phyloP scores from a whole-genome alignment of 805 yeast genomes.

The Saturnispora mendoncae region DNA sequence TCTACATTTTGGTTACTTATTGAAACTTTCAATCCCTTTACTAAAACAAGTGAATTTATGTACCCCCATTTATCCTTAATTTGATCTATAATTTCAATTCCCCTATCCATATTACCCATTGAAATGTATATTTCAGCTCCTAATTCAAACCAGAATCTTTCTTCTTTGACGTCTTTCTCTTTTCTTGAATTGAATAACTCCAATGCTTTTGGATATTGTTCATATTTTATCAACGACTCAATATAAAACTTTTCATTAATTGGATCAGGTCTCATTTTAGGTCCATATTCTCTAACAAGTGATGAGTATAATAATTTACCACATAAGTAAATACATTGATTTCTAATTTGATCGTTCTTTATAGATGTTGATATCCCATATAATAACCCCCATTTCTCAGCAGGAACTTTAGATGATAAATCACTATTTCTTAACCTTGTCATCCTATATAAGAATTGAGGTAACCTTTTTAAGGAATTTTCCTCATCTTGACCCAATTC shows the following conservation, averaged over 20 bases:
- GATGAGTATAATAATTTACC: slow-evolving; percentile 37
- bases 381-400: slow-evolving; percentile 30
- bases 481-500: slow-evolving; percentile 16
- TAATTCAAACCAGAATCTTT: slow-evolving; percentile 46
- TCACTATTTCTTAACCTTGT: slow-evolving; percentile 16
- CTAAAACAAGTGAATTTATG: slow-evolving; percentile 29
- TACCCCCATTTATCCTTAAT: slow-evolving; percentile 27
- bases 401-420: slow-evolving; percentile 20
- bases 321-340: slow-evolving; percentile 30
- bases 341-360: slow-evolving; percentile 26
- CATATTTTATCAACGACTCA: slow-evolving; percentile 32
- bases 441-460: slow-evolving; percentile 19
- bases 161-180: slow-evolving; percentile 28
- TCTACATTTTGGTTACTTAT: slow-evolving; percentile 20
- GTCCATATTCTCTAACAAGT: slow-evolving; percentile 22
- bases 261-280: slow-evolving; percentile 36
- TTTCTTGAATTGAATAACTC: slow-evolving; percentile 30
- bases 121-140: slow-evolving; percentile 36
- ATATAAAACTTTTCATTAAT: slow-evolving; percentile 44
- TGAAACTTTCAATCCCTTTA: slow-evolving; percentile 29
- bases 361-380: slow-evolving; percentile 36
- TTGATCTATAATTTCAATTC: slow-evolving; percentile 28
- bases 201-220: slow-evolving; percentile 30
- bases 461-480: slow-evolving; percentile 21
- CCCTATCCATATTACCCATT: slow-evolving; percentile 23